Conservation (phyloP, 2,329 filamentous ascomycete species). For the Capronia coronata region DNA sequence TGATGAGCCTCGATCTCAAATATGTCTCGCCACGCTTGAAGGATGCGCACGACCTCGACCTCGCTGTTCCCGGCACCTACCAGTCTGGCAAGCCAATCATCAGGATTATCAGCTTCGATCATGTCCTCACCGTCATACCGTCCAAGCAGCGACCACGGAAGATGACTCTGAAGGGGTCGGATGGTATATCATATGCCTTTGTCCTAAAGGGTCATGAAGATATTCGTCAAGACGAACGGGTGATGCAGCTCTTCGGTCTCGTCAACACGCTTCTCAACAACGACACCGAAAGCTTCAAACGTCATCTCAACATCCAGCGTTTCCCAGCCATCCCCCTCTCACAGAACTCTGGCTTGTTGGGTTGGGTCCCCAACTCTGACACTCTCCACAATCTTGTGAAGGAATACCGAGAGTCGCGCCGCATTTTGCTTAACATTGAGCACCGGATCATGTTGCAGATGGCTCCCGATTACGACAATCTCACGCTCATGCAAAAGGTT, state of each 20-base stretch:
- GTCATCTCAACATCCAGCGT: conserved; percentile 90
- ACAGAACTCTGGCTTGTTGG: conserved; percentile 88
- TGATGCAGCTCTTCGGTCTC: conserved; percentile 98
- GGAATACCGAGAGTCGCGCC: conserved; percentile 93
- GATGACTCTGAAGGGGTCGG: conserved; percentile 78
- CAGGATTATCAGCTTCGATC: conserved; percentile 81
- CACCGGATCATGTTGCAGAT: conserved; percentile 99
- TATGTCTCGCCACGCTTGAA: conserved; percentile 96
- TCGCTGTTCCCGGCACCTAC: conserved; percentile 95
- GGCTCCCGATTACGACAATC: conserved; percentile 97
- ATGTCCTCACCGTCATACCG: conserved; percentile 83
- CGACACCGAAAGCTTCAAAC: conserved; percentile 93
- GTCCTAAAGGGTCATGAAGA: conserved; percentile 98
- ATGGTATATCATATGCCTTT: conserved; percentile 82
- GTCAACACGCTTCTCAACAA: conserved; percentile 92
- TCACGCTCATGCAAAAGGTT: conserved; percentile 99
- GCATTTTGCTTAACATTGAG: conserved; percentile 97
- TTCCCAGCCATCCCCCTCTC: conserved; percentile 97
- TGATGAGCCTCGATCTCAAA: conserved; percentile 86
- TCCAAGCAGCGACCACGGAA: conserved; percentile 95
- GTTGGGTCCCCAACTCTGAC: conserved; percentile 96
- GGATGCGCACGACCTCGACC: conserved; percentile 73
- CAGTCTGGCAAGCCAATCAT: conserved; percentile 72
- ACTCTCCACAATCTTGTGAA: conserved; percentile 94
- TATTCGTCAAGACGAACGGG: conserved; percentile 95